These are phyloP conservation scores for Byssothecium circinans DNA, from an alignment of 2,329 filamentous ascomycete genomes.

Conservation along the genomic window DNA sequence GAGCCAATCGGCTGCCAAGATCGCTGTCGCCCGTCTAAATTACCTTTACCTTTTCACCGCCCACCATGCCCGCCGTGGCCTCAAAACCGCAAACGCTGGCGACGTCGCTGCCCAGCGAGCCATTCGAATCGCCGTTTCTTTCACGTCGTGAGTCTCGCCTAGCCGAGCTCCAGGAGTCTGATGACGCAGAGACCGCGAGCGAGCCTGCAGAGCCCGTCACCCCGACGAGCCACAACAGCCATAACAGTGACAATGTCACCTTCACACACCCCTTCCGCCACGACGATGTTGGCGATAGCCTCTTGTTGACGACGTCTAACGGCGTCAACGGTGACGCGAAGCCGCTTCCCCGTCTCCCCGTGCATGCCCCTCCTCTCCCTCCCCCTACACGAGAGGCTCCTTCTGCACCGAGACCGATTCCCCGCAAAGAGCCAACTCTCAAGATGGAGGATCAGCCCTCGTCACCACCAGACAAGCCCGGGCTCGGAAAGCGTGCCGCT, in stretches of 20 bases:
- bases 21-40: conserved; percentile 11
- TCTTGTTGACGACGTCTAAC: conserved; percentile 15
- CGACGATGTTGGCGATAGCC: conserved; percentile 26
- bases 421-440: conserved; percentile 9
- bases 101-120: conserved; percentile 22
- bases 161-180: conserved; percentile 38
- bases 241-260: conserved; percentile 33
- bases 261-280: conserved; percentile 35
- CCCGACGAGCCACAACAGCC: conserved; percentile 42
- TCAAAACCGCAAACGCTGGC: conserved; percentile 18
- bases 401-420: conserved; percentile 7
- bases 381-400: conserved; percentile 7
- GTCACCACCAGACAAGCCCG: conserved; percentile 28
- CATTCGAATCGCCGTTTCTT: conserved; percentile 21
- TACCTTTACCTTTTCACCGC: conserved; percentile 1
- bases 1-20: conserved; percentile 5
- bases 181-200: conserved; percentile 44
- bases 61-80: conserved; percentile 29
- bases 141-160: conserved; percentile 31
- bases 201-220: conserved; percentile 45
- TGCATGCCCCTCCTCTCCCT: conserved; percentile 6
- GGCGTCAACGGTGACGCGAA: neutral
- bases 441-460: conserved; percentile 12
- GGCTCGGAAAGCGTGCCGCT: conserved; percentile 35
- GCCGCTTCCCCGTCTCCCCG: neutral